phyloP scores from a whole-genome alignment of 257 asterid species.

The Thymus quinquecostatus region DNA sequence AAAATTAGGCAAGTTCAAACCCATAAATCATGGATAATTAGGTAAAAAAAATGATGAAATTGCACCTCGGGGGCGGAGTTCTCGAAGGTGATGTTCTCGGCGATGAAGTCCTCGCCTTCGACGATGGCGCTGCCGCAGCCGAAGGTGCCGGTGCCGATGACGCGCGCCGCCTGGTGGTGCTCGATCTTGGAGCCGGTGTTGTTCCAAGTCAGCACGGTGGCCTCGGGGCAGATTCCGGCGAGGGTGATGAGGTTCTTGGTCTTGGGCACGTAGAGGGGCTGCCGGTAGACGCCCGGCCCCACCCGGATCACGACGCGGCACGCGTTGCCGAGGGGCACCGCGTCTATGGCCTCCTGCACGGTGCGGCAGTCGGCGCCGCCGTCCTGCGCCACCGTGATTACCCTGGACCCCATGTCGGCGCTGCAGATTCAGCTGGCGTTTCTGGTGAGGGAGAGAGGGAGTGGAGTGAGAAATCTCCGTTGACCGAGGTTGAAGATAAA shows the following conservation, averaged over 20 bases:
- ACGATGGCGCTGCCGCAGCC: constrained; percentile 87
- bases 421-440: background rate
- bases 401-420: constrained; percentile 40
- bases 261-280: constrained; percentile 86
- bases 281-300: constrained; percentile 76
- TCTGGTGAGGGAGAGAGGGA: background rate
- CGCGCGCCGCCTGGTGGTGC: constrained; percentile 88
- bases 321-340: constrained; percentile 76
- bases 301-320: constrained; percentile 75
- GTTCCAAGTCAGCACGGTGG: constrained; percentile 79
- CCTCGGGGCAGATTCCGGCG: constrained; percentile 78
- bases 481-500: constrained; percentile 22
- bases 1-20: too few species aligned
- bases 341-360: constrained; percentile 96
- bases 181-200: constrained; percentile 80
- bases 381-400: constrained; percentile 72
- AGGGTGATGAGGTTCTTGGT: constrained; percentile 83
- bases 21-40: too few species aligned
- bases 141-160: constrained; percentile 95
- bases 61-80: constrained; percentile 82
- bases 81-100: constrained; percentile 93
- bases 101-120: constrained; percentile 97
- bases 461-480: constrained; percentile 20
- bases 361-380: constrained; percentile 66
- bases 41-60: too few species aligned